Conservation (phyloP, 768 basidiomycete genomes). For the Psilocybe subaeruginosa region DNA sequence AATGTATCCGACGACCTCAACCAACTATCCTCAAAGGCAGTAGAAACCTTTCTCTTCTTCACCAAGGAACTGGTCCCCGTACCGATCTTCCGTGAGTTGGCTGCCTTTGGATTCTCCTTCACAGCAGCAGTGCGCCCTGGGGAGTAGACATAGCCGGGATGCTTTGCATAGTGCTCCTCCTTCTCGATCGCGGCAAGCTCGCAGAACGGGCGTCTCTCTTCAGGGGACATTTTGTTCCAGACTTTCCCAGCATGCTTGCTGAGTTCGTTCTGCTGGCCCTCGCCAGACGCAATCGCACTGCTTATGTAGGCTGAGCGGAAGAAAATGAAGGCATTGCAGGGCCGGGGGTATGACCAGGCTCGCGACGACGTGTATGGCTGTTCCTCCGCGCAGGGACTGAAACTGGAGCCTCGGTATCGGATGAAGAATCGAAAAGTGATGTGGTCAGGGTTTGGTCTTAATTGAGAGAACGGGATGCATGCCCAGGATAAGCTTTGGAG, state of each 20-base stretch:
- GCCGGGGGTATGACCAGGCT: slow-evolving; percentile 31
- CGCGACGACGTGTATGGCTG: slow-evolving; percentile 14
- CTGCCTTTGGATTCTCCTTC: slow-evolving; percentile 9
- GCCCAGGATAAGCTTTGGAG: neutral
- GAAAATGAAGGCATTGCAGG: slow-evolving; percentile 42
- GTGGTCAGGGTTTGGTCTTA: neutral
- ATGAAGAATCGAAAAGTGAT: neutral
- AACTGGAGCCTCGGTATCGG: slow-evolving; percentile 11
- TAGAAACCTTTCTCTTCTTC: slow-evolving; percentile 4
- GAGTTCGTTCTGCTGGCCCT: slow-evolving; percentile 34
- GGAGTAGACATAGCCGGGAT: slow-evolving; percentile 31
- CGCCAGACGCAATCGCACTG: neutral
- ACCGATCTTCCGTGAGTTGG: neutral
- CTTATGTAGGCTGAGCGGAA: slow-evolving; percentile 34
- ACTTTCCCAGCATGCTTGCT: slow-evolving; percentile 33
- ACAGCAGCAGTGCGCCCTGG: slow-evolving; percentile 17
- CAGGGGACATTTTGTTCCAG: slow-evolving; percentile 29
- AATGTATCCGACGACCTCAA: neutral
- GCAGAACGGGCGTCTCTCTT: slow-evolving; percentile 21
- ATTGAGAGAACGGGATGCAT: neutral
- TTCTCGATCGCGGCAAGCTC: slow-evolving; percentile 29
- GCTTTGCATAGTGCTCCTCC: slow-evolving; percentile 26
- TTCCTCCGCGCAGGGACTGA: slow-evolving; percentile 8
- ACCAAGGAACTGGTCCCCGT: neutral
- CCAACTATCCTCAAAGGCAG: neutral